Evolutionary conservation across 306 rosid genomes (phyloP).

Genomic region (Ziziphus jujuba): DNA sequence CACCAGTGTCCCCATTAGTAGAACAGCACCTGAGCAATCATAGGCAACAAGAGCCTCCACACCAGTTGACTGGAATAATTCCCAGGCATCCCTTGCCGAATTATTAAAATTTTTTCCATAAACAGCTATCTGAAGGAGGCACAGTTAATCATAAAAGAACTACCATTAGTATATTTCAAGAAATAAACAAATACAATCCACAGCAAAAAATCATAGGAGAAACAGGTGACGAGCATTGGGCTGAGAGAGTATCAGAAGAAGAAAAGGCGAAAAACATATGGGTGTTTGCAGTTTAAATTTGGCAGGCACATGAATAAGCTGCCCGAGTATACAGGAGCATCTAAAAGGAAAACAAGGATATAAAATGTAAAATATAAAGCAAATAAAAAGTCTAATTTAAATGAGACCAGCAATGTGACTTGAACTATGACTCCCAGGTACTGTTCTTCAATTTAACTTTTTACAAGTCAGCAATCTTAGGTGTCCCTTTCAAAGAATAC

Average conservation of each 20-base stretch:
- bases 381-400: slow-evolving; percentile 1
- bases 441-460: background rate
- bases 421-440: background rate
- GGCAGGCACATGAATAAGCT: background rate
- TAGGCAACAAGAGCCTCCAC: slow-evolving; percentile 90
- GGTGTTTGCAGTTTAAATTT: background rate
- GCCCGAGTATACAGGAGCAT: background rate
- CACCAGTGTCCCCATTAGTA: slow-evolving; percentile 81
- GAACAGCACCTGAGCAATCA: slow-evolving; percentile 95
- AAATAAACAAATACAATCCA: slow-evolving; percentile 12
- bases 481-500: background rate
- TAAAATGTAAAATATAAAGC: no score
- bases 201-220: background rate
- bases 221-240: background rate
- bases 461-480: background rate
- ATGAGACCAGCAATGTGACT: background rate
- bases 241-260: background rate
- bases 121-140: slow-evolving; percentile 73
- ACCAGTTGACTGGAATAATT: slow-evolving; percentile 95
- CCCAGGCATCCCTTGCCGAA: slow-evolving; percentile 99
- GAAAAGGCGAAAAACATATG: background rate
- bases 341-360: background rate
- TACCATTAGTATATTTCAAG: slow-evolving; percentile 8
- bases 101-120: slow-evolving; percentile 89
- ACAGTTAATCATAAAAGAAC: slow-evolving; percentile 4